Base-by-base conservation (phyloP, 83 land plant genomes). In the Picea mariana region DNA sequence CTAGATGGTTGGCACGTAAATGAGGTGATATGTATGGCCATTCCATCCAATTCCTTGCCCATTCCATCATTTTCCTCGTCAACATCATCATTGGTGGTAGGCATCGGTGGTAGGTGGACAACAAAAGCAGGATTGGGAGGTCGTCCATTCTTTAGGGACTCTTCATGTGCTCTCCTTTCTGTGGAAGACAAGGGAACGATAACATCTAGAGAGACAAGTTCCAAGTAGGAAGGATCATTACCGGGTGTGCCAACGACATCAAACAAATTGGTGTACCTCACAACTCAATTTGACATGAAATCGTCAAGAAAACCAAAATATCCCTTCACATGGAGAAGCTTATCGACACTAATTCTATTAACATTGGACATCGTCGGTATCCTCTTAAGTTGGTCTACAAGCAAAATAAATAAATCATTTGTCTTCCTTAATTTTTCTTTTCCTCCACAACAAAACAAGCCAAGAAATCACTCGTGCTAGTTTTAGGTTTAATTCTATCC, bases 21-120 rank as follows among this genome's bases (percentile, higher is more conserved):
- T 92, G 90, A 42, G 94, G 94, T 2, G 94, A 90, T 7, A 90
- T 71, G 59, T 90, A 92, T 23, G 90, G 89, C 15, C 87, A n/a
- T 62, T 92, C 94, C 75, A 92, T 83, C 94, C 91, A 90, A 72
- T 90, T 90, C 84, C 94, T 85, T 42, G 82, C 80, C 92, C 94
- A 92, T 66, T 92, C 94, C 83, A 90, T 82, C 92, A 92, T 92
- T 69, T 88, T 91, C 84, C 85, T 90, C 91, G 65, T 87, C 42
- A 90, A 66, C 44, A 72, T 66, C 79, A 92, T 85, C 82, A 92
- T 89, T 4, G 31, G 23, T 2, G 92, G 94, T 0, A 92, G 65
- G 27, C 62, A n/a, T n/a, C n/a, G n/a, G n/a, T n/a, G n/a, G n/a
- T n/a, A n/a, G n/a, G n/a, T n/a, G 27, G 5, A 73, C 69, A 23